phyloP scores from a whole-genome alignment of 352 stramenopile species.

The Phytophthora parvispora region DNA sequence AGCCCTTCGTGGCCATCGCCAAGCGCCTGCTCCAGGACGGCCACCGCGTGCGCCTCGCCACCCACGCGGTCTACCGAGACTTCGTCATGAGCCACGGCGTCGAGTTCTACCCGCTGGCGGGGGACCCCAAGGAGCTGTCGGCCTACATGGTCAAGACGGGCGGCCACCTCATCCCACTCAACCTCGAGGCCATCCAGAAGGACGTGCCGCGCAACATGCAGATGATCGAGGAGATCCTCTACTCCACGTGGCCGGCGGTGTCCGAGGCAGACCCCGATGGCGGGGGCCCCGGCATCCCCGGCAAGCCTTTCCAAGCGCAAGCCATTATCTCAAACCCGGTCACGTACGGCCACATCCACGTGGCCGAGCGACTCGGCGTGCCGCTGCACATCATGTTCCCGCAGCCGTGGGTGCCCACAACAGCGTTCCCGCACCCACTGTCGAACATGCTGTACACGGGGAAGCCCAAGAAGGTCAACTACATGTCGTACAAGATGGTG shows the following conservation, averaged over 20 bases:
- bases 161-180: constrained; percentile 78
- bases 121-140: constrained; percentile 80
- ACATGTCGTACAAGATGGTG: constrained; percentile 90
- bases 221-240: constrained; percentile 93
- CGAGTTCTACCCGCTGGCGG: constrained; percentile 85
- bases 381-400: constrained; percentile 97
- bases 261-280: constrained; percentile 83
- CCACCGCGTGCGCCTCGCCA: constrained; percentile 93
- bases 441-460: constrained; percentile 85
- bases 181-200: constrained; percentile 65
- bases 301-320: constrained; percentile 84
- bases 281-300: constrained; percentile 45
- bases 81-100: constrained; percentile 81
- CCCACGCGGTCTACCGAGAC: constrained; percentile 89
- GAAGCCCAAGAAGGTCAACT: constrained; percentile 72
- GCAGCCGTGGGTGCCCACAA: constrained; percentile 91
- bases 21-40: constrained; percentile 85
- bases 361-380: constrained; percentile 92
- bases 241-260: constrained; percentile 91
- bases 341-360: constrained; percentile 94
- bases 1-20: constrained; percentile 90
- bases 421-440: constrained; percentile 93
- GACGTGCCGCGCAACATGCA: constrained; percentile 88
- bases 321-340: constrained; percentile 97
- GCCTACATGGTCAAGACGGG: constrained; percentile 95